Evolutionary conservation across 805 yeast genomes (phyloP).

Genomic region (Barnettozyma wickerhamii): DNA sequence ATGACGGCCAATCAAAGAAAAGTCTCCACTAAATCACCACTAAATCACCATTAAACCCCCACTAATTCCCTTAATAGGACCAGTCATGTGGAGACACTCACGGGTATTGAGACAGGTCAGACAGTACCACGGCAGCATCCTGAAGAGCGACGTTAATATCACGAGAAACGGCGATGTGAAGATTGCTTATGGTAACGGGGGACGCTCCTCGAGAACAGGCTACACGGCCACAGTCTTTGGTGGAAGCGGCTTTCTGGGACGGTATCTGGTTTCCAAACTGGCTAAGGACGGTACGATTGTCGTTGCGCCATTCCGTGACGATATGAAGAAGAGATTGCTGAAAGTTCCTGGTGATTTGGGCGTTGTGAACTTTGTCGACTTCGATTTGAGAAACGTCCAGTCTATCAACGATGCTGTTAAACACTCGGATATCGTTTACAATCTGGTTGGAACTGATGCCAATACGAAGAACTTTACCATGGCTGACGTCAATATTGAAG

Average conservation of each 20-base stretch:
- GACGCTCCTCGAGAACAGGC: slow-evolving; percentile 82
- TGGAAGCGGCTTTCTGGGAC: slow-evolving; percentile 74
- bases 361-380: slow-evolving; percentile 78
- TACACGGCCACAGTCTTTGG: slow-evolving; percentile 89
- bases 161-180: slow-evolving; percentile 73
- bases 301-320: slow-evolving; percentile 79
- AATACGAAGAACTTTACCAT: slow-evolving; percentile 75
- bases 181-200: slow-evolving; percentile 70
- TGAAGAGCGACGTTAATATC: slow-evolving; percentile 60
- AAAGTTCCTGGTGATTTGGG: slow-evolving; percentile 86
- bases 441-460: slow-evolving; percentile 72
- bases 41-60: no score
- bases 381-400: slow-evolving; percentile 72
- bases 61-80: not conserved
- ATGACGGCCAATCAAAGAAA: no score
- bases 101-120: slow-evolving; percentile 11
- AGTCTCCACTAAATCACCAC: not conserved
- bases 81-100: slow-evolving; percentile 5
- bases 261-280: slow-evolving; percentile 62
- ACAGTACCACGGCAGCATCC: slow-evolving; percentile 17
- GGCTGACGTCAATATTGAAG: slow-evolving; percentile 81
- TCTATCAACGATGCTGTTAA: slow-evolving; percentile 74
- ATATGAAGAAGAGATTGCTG: slow-evolving; percentile 68
- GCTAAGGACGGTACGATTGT: slow-evolving; percentile 80
- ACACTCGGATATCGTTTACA: slow-evolving; percentile 78